Base-by-base conservation (phyloP, 2,329 filamentous ascomycete genomes). In the Aspergillus amoenus region DNA sequence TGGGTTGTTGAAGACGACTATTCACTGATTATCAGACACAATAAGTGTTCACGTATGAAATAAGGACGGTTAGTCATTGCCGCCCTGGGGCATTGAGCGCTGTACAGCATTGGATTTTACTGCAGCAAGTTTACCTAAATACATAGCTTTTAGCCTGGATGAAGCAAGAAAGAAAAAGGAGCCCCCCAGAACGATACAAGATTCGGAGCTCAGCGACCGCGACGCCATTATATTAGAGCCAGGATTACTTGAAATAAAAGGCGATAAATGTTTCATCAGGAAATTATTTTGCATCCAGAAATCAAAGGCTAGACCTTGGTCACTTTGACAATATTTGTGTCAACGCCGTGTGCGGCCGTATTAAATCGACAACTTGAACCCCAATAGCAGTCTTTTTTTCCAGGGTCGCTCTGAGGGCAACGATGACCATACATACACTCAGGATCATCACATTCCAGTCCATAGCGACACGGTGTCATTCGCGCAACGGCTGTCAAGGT, bases 391-490 rank as follows among this genome's bases (percentile, higher is more conserved):
- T 76, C 78, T 66, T 81, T 81, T 49, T 74, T 78, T 39, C 81
- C 81, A 27, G 78, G 76, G 57, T 78, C 73, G 34, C 76, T 78
- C 59, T 83, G 82, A 17, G 83, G 83, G 65, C 84, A 88, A 37
- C 82, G 79, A 69, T 88, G 85, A 21, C 85, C 85, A 65, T 86
- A 87, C 51, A 87, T 86, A 71, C 85, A 88, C 57, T 81, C 81
- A 2, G 78, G 68, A 58, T 87, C 84, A 50, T 83, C 76, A 64
- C 85, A 88, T 13, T 77, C 77, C 49, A 79, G 76, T 11, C 83
- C 83, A 64, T 82, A 82, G 56, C 78, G 78, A 66, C 85, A 88
- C 22, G 84, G 83, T 3, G 83, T 84, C 82, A 86, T 85, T 50
- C 85, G 81, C 47, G 84, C 84, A 18, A 87, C 82, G 22, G 83